These are phyloP conservation scores for Pleurotus djamor DNA, from an alignment of 768 basidiomycete species.

Conservation along the genomic window DNA sequence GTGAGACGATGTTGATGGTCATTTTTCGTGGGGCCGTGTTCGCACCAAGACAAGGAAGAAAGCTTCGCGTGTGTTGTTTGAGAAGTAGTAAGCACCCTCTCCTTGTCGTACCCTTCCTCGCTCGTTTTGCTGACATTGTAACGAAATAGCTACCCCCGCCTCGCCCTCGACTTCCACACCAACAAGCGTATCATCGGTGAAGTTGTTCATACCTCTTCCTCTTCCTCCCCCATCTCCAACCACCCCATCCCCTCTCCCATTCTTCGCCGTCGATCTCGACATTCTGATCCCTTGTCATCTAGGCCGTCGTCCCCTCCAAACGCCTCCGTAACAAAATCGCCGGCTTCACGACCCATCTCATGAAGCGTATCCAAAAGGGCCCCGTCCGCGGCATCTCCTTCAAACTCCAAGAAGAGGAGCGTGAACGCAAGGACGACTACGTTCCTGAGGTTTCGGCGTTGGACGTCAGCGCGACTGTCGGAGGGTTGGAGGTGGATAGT, in stretches of 20 bases:
- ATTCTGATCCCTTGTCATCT: too few relatives aligned
- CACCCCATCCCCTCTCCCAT: too few relatives aligned
- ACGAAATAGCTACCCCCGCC: conserved; percentile 83
- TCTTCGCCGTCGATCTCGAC: too few relatives aligned
- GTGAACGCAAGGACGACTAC: conserved; percentile 99
- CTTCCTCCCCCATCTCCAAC: too few relatives aligned
- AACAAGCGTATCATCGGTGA: conserved; percentile 99
- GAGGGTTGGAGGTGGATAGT: conserved; percentile 82
- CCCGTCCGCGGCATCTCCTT: conserved; percentile 99
- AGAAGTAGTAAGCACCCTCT: conserved; percentile 99
- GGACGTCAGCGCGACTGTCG: conserved; percentile 66
- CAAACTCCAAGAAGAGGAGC: conserved; percentile 99
- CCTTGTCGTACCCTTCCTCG: neutral
- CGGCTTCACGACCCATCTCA: conserved; percentile 99
- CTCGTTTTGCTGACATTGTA: neutral
- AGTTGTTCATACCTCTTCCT: conserved; percentile 54
- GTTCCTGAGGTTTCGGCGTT: conserved; percentile 98
- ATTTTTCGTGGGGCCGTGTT: conserved; percentile 86
- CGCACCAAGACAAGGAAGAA: conserved; percentile 99
- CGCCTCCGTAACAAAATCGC: conserved; percentile 99
- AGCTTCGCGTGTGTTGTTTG: conserved; percentile 97
- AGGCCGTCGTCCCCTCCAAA: conserved; percentile 97
- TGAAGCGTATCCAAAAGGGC: conserved; percentile 99
- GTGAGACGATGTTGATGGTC: conserved; percentile 1
- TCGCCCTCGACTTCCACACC: conserved; percentile 99